Conservation (phyloP, 192 early-diverging fungal genomes). For the Jimgerdemannia flammicorona region DNA sequence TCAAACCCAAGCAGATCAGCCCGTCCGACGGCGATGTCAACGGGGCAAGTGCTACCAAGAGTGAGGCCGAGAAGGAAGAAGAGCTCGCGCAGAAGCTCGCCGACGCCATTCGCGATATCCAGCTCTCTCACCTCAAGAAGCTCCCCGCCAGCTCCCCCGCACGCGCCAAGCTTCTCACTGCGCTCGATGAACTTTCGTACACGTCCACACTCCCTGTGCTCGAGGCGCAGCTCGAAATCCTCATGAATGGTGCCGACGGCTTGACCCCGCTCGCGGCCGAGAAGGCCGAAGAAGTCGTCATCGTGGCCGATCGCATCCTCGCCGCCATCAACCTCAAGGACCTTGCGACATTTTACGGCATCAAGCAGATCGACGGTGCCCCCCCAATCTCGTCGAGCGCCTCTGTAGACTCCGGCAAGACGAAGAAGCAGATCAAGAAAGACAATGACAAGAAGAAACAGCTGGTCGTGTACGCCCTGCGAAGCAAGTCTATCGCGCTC, state of each 20-base stretch:
- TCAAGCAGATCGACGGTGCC: conserved; percentile 45
- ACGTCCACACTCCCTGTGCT: conserved; percentile 47
- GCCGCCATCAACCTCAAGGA: conserved; percentile 52
- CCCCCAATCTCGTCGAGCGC: conserved; percentile 31
- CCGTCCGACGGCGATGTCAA: conserved; percentile 16
- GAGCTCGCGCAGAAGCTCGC: conserved; percentile 42
- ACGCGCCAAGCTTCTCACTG: conserved; percentile 46
- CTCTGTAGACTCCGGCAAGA: conserved; percentile 38
- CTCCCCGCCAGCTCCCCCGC: conserved; percentile 49
- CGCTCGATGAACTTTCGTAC: conserved; percentile 50
- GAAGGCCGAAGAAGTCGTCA: conserved; percentile 46
- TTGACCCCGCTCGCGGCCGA: conserved; percentile 40
- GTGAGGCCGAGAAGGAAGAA: conserved; percentile 47
- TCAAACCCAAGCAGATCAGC: conserved; percentile 40
- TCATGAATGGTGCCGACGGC: conserved; percentile 28
- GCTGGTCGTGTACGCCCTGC: conserved; percentile 58
- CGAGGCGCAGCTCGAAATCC: conserved; percentile 51
- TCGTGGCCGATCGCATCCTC: conserved; percentile 53
- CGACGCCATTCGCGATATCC: conserved; percentile 74
- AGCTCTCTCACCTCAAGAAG: conserved; percentile 82
- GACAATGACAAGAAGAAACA: conserved; percentile 74
- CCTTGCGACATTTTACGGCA: conserved; percentile 64
- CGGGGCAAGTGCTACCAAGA: conserved; percentile 7
- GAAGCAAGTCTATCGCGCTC: conserved; percentile 51
- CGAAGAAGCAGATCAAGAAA: conserved; percentile 56